Evolutionary conservation across 345 rosid species (phyloP).

Genomic region (Pistacia integerrima): DNA sequence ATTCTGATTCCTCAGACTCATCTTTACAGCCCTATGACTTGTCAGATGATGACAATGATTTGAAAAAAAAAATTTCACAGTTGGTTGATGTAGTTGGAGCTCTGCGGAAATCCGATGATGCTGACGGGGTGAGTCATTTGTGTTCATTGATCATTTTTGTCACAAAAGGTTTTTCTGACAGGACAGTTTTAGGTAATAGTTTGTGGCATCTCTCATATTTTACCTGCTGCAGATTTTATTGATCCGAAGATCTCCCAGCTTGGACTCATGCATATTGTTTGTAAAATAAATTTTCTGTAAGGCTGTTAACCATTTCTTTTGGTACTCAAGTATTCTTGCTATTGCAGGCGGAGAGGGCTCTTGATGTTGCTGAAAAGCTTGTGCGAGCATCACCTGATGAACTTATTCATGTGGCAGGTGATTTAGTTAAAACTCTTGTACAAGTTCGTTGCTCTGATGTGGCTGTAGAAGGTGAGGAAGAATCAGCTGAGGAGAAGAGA

Average conservation of each 20-base stretch:
- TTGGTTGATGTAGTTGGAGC: constrained; percentile 93
- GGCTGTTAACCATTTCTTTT: not conserved
- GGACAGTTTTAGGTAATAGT: not conserved
- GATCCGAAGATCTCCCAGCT: not conserved
- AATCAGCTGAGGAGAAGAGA: constrained; percentile 92
- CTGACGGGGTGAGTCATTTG: constrained; percentile 75
- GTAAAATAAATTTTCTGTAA: constrained; percentile 3
- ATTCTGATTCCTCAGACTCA: constrained; percentile 73
- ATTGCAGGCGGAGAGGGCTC: constrained; percentile 86
- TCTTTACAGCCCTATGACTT: constrained; percentile 92
- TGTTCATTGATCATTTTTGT: constrained; percentile 21
- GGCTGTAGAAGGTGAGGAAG: constrained; percentile 95
- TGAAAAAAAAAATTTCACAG: constrained; percentile 67
- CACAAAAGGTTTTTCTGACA: constrained; percentile 6
- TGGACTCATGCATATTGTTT: not conserved
- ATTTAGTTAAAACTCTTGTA: constrained; percentile 73
- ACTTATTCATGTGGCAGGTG: constrained; percentile 72
- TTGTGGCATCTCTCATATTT: constrained; percentile 7
- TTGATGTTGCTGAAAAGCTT: constrained; percentile 84
- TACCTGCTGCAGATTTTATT: not conserved
- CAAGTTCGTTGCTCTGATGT: constrained; percentile 93
- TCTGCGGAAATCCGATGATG: constrained; percentile 85
- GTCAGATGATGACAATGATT: constrained; percentile 78
- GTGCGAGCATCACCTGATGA: constrained; percentile 96
- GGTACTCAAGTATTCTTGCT: not conserved